These are phyloP conservation scores for Pichia phayaonensis DNA, from an alignment of 805 yeast genomes.

Conservation along the genomic window DNA sequence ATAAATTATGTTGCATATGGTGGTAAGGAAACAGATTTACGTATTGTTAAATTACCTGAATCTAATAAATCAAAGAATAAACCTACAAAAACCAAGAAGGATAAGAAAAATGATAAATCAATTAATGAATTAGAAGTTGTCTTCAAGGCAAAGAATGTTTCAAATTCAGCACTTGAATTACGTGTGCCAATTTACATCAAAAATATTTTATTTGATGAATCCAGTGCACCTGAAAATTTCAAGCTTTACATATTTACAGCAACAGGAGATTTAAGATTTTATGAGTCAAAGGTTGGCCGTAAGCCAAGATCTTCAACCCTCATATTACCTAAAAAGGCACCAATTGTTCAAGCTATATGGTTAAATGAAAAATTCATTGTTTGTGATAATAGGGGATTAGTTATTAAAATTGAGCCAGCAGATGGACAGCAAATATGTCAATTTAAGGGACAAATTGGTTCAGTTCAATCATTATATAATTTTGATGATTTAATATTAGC, in stretches of 20 bases:
- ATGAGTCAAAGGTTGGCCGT: conserved; percentile 60
- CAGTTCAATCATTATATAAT: conserved; percentile 40
- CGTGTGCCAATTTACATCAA: conserved; percentile 79
- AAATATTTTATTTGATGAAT: conserved; percentile 39
- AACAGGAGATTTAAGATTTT: conserved; percentile 68
- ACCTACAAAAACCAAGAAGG: not conserved
- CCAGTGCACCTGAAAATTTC: conserved; percentile 33
- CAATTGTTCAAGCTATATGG: conserved; percentile 15
- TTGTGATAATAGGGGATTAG: conserved; percentile 63
- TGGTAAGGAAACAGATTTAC: conserved; percentile 75
- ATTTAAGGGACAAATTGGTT: conserved; percentile 71
- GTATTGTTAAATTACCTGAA: conserved; percentile 32
- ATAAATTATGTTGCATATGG: conserved; percentile 68
- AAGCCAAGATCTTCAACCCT: conserved; percentile 54
- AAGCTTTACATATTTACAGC: conserved; percentile 60
- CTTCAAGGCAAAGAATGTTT: conserved; percentile 78
- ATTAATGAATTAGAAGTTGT: conserved; percentile 25
- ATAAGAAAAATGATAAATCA: not conserved
- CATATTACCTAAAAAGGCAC: conserved; percentile 18
- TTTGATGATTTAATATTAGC: conserved; percentile 39
- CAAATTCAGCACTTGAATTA: conserved; percentile 67
- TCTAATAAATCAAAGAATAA: conserved; percentile 4
- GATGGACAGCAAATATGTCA: conserved; percentile 57
- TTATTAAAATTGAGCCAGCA: conserved; percentile 46
- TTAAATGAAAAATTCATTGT: conserved; percentile 45